A percentile compares a stretch with the other conserved stretches of the same genome.
Conservation (phyloP, 768 basidiomycete genomes). For the Naganishia onofrii region DNA sequence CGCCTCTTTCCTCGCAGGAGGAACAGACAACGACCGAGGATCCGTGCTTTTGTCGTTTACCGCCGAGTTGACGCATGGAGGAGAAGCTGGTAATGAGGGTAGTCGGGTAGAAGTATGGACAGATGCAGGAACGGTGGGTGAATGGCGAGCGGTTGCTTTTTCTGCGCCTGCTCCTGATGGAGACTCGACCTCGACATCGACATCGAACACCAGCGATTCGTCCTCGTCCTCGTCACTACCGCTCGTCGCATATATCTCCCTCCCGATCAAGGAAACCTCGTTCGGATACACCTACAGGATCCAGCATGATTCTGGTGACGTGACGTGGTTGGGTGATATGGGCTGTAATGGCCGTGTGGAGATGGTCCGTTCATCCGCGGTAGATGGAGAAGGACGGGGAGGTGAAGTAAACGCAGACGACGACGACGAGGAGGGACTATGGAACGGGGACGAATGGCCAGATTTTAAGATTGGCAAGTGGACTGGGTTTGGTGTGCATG, state of each 20-base stretch:
- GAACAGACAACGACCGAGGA: background rate
- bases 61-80: background rate
- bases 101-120: conserved; percentile 19
- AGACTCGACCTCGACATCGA: too few relatives aligned
- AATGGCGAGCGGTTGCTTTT: conserved; percentile 1
- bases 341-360: conserved; percentile 26
- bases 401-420: background rate
- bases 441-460: conserved; percentile 5
- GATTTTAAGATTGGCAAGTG: background rate
- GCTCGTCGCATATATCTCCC: background rate
- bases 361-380: background rate
- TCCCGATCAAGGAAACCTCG: background rate
- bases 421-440: background rate
- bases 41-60: background rate
- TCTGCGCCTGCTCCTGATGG: background rate
- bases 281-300: conserved; percentile 30
- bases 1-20: background rate
- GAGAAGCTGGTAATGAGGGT: too few relatives aligned
- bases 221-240: too few relatives aligned
- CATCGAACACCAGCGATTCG: too few relatives aligned
- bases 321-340: conserved; percentile 28
- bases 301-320: conserved; percentile 10
- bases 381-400: too few relatives aligned
- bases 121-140: background rate
- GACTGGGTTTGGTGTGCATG: conserved; percentile 3